phyloP scores from a whole-genome alignment of 768 basidiomycete species.

The Inosperma sp. region DNA sequence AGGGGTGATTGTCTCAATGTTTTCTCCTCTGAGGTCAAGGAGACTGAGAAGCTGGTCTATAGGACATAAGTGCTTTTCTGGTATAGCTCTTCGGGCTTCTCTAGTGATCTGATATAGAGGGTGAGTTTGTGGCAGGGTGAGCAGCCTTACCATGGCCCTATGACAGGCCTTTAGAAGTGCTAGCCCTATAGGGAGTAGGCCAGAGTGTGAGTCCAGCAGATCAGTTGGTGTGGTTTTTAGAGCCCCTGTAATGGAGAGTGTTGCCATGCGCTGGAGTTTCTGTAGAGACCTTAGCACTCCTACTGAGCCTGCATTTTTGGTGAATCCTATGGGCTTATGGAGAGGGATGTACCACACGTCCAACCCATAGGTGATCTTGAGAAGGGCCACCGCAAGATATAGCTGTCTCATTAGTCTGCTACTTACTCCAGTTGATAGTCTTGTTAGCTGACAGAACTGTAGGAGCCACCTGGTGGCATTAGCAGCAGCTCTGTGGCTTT shows the following conservation, averaged over 20 bases:
- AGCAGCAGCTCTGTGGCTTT: slow-evolving; percentile 1
- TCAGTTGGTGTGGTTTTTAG: slow-evolving; percentile 1
- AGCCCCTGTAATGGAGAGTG: slow-evolving; percentile 2
- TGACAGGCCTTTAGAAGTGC: slow-evolving; percentile 2
- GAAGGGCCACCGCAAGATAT: background rate
- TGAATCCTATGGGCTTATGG: background rate
- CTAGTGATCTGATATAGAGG: background rate
- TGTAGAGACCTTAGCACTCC: background rate
- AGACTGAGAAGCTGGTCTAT: background rate
- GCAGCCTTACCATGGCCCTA: background rate
- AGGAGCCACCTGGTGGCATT: slow-evolving; percentile 9
- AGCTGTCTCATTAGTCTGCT: no score
- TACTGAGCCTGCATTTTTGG: background rate
- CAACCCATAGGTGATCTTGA: slow-evolving; percentile 4
- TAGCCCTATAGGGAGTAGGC: slow-evolving; percentile 5
- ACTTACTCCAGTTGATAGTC: slow-evolving; percentile 2
- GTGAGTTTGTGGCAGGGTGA: slow-evolving; percentile 9
- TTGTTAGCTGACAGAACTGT: slow-evolving; percentile 7
- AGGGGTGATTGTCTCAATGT: background rate
- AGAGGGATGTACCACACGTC: slow-evolving; percentile 4
- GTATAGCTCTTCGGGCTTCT: background rate
- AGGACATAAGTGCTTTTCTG: background rate
- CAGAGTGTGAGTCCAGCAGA: slow-evolving; percentile 5
- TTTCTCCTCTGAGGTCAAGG: background rate
- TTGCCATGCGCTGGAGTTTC: slow-evolving; percentile 1